Conservation (phyloP, 768 basidiomycete species). For the Dendrothele bispora region DNA sequence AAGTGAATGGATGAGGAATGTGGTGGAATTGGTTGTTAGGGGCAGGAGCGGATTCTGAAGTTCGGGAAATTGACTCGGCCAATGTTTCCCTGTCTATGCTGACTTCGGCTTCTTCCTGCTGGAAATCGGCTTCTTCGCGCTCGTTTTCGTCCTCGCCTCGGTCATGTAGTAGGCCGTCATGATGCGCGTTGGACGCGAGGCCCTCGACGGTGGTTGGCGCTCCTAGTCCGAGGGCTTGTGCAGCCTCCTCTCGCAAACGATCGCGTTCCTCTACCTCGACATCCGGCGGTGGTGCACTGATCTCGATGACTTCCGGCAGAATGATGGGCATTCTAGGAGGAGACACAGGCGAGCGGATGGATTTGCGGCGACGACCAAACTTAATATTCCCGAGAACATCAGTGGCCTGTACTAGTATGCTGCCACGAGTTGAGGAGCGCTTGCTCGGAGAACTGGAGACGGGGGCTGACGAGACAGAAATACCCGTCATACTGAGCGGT, state of each 20-base stretch:
- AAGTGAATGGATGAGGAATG: conserved; percentile 25
- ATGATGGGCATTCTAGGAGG: conserved; percentile 35
- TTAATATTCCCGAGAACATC: too few species aligned
- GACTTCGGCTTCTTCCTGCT: not conserved
- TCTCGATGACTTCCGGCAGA: conserved; percentile 74
- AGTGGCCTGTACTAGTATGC: too few species aligned
- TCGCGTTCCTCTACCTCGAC: conserved; percentile 73
- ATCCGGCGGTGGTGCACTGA: conserved; percentile 45
- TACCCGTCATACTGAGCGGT: too few species aligned
- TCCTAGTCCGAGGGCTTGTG: conserved; percentile 71
- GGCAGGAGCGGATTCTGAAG: not conserved
- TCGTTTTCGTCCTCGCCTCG: conserved; percentile 19
- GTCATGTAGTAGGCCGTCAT: conserved; percentile 37
- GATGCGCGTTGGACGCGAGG: conserved; percentile 27
- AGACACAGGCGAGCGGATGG: not conserved
- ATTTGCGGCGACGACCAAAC: conserved; percentile 2
- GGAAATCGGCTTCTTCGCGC: not conserved
- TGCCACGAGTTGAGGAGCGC: too few species aligned
- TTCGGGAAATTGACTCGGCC: not conserved
- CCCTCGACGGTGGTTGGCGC: conserved; percentile 23
- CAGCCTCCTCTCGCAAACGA: conserved; percentile 73
- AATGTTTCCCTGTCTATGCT: not conserved
- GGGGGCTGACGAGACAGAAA: too few species aligned
- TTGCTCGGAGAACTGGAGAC: too few species aligned
- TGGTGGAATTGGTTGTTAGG: conserved; percentile 1